These are phyloP conservation scores for Saccharomyces paradoxus DNA, from an alignment of 805 yeast species.

Conservation along the genomic window DNA sequence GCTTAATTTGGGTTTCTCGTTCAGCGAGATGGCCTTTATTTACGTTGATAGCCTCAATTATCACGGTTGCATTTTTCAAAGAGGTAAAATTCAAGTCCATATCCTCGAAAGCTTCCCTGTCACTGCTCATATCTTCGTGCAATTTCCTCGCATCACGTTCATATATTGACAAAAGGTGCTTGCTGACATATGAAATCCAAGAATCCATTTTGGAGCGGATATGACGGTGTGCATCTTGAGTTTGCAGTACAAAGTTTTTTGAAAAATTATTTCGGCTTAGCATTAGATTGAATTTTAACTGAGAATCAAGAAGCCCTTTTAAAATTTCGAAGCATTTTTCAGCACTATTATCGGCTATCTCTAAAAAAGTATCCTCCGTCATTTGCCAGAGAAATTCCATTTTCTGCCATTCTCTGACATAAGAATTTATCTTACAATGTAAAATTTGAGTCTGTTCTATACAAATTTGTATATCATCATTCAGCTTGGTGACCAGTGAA, in stretches of 20 bases:
- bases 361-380: slow-evolving; percentile 4
- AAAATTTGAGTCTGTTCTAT: background rate
- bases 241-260: slow-evolving; percentile 31
- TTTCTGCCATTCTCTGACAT: slow-evolving; percentile 1
- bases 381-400: slow-evolving; percentile 6
- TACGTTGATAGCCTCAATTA: slow-evolving; percentile 35
- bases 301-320: slow-evolving; percentile 1
- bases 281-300: background rate
- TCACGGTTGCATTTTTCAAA: slow-evolving; percentile 30
- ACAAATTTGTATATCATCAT: background rate
- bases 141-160: slow-evolving; percentile 25
- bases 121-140: slow-evolving; percentile 26
- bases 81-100: slow-evolving; percentile 32
- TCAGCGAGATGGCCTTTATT: slow-evolving; percentile 12
- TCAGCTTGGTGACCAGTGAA: background rate
- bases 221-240: slow-evolving; percentile 45
- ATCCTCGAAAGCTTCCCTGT: slow-evolving; percentile 34
- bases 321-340: slow-evolving; percentile 2
- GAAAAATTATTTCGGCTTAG: background rate
- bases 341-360: background rate
- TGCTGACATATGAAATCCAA: slow-evolving; percentile 45
- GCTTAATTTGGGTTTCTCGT: slow-evolving; percentile 16
- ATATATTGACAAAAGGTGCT: slow-evolving; percentile 36
- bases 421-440: background rate
- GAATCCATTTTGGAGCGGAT: slow-evolving; percentile 46